Percentiles rank a stretch among this genome's conserved stretches.
These are phyloP conservation scores for Rhipidocladum racemiflorum DNA, from an alignment of 176 grass and related monocot species.

Conservation along the genomic window DNA sequence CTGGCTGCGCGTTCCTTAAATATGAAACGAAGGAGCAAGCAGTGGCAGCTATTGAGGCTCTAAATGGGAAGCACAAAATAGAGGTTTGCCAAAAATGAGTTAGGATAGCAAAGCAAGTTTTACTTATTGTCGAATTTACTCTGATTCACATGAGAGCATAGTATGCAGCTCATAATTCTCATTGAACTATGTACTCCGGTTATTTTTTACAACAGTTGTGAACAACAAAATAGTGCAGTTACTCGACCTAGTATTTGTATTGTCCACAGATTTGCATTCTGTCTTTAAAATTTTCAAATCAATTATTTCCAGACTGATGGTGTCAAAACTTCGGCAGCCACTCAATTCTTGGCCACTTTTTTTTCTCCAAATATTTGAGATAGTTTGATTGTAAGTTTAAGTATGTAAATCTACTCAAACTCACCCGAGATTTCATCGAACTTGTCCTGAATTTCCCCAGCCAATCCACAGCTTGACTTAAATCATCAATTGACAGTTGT, in stretches of 20 bases:
- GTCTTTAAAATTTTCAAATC: neutral
- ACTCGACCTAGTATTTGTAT: neutral
- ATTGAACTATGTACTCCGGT: constrained; percentile 7
- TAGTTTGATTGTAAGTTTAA: constrained; percentile 5
- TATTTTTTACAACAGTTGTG: neutral
- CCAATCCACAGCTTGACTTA: neutral
- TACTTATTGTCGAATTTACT: neutral
- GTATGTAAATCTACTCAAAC: constrained; percentile 7
- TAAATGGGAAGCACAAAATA: constrained; percentile 60
- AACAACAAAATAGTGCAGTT: neutral
- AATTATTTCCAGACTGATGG: neutral
- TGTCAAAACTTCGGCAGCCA: neutral
- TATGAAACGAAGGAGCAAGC: constrained; percentile 97
- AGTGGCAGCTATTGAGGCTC: constrained; percentile 79
- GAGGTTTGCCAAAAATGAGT: constrained; percentile 39
- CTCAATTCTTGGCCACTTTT: neutral
- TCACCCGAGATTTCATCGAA: neutral
- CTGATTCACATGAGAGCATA: neutral
- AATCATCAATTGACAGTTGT: neutral
- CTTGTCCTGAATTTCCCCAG: neutral
- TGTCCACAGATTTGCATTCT: neutral
- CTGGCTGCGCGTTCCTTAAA: constrained; percentile 95
- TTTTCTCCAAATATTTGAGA: neutral
- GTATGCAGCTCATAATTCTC: neutral
- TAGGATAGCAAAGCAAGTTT: neutral